A percentile compares a stretch with the other conserved stretches of the same genome.
phyloP scores from a whole-genome alignment of 2,329 filamentous ascomycete species.

The Xylaria digitata region DNA sequence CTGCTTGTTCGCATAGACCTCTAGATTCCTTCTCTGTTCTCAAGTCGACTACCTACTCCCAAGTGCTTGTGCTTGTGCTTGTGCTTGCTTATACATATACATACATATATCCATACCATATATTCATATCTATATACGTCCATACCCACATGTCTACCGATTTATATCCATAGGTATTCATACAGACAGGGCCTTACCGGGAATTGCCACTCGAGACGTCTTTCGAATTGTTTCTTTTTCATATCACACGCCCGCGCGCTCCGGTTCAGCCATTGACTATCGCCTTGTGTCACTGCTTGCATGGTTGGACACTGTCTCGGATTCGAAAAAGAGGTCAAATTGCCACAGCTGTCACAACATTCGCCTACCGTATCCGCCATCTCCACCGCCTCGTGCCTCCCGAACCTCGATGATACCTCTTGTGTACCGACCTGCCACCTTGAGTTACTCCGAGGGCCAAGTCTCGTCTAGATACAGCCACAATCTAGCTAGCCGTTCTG shows the following conservation, averaged over 20 bases:
- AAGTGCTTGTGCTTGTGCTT: too few relatives aligned
- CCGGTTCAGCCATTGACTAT: conserved; percentile 20
- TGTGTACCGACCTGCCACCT: conserved; percentile 28
- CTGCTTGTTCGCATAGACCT: conserved; percentile 16
- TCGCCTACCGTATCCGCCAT: conserved; percentile 10
- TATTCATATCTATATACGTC: too few relatives aligned
- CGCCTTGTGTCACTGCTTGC: conserved; percentile 1
- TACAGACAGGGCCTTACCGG: background rate
- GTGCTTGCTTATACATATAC: too few relatives aligned
- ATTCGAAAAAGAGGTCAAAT: conserved; percentile 11
- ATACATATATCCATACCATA: too few relatives aligned
- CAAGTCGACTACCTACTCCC: conserved; percentile 6
- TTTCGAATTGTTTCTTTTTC: background rate
- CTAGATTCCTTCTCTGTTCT: background rate
- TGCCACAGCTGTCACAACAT: conserved; percentile 20
- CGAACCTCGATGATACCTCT: conserved; percentile 27
- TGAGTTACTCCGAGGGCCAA: conserved; percentile 24
- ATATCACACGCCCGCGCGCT: conserved; percentile 13
- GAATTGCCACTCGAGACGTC: conserved; percentile 5
- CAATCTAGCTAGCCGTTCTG: conserved; percentile 12
- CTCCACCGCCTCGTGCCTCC: conserved; percentile 25
- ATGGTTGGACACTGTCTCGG: conserved; percentile 11
- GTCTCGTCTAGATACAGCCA: conserved; percentile 21
- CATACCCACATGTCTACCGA: too few relatives aligned
- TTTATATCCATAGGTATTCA: background rate